Percentiles rank a stretch among this genome's conserved stretches.
Evolutionary conservation across 1,284 basidiomycete genomes (phyloP).

Genomic region (Stygiomarasmius scandens): DNA sequence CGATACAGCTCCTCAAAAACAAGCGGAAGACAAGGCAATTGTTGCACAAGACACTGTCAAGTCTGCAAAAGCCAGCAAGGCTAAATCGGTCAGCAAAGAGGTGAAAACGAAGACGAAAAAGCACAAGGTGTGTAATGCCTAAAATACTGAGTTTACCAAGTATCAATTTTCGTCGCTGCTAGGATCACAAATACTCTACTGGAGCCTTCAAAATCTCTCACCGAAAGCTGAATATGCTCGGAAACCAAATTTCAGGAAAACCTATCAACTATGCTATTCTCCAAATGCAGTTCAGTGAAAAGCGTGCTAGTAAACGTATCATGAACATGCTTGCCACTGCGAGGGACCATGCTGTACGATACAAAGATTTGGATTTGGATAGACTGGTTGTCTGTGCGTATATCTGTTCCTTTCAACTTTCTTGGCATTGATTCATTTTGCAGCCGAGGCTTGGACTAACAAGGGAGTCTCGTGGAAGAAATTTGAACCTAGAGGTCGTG

Average conservation of each 20-base stretch:
- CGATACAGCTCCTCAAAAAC: constrained; percentile 40
- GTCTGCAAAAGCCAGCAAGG: constrained; percentile 26
- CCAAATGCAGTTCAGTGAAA: constrained; percentile 95
- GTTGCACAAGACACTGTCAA: constrained; percentile 17
- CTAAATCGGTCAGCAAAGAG: constrained; percentile 20
- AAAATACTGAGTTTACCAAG: neutral
- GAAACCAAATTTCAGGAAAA: constrained; percentile 84
- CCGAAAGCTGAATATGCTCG: constrained; percentile 89
- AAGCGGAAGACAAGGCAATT: constrained; percentile 17
- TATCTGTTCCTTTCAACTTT: neutral
- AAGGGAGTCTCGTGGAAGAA: constrained; percentile 77
- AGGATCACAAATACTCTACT: constrained; percentile 88
- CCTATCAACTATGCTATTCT: constrained; percentile 94
- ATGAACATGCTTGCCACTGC: constrained; percentile 89
- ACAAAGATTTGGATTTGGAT: constrained; percentile 77
- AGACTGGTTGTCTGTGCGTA: constrained; percentile 82
- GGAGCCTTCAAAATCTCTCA: constrained; percentile 92
- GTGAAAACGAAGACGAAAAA: constrained; percentile 18
- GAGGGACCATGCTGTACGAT: constrained; percentile 80
- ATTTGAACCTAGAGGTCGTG: constrained; percentile 87
- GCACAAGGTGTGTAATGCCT: constrained; percentile 1
- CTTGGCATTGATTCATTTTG: constrained; percentile 9
- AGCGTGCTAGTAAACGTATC: constrained; percentile 83
- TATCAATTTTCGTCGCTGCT: neutral
- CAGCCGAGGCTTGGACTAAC: constrained; percentile 92